Base-by-base conservation (phyloP, 2,329 filamentous ascomycete species). In the Fusarium chuoi region DNA sequence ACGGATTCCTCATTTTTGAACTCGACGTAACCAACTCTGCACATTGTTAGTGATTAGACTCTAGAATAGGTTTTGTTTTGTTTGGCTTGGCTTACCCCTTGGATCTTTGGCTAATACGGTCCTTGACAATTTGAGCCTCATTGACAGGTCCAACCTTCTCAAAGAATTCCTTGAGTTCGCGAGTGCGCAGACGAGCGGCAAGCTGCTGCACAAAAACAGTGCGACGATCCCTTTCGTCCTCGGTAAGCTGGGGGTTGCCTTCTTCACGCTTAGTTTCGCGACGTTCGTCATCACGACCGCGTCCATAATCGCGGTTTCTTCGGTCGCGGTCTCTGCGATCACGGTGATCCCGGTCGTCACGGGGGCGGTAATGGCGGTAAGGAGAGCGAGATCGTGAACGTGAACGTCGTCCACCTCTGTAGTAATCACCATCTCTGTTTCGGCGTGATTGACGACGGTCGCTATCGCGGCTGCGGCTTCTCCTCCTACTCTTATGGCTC, bases 161-260 rank as follows among this genome's bases (percentile, higher is more conserved):
- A 80, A 99, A 99, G 83, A 99, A 99, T 71, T 92, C 90, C 83
- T 97, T 96, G 73, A 99, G 88, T 83, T 98, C 95, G 80, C 94
- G 95, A 63, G 94, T 98, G 78, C 96, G 92, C 75, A 98, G 89
- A 80, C 96, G 94, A 76, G 95, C 95, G 77, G 96, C 96, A 81
- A 99, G 92, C 85, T 99, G 96, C 87, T 99, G 96, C 62, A 99
- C 96, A 82, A 99, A 99, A 68, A 99, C 94, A 66, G 97, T 99
- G 79, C 96, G 93, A 78, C 94, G 93, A 85, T 99, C 96, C 80
- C 96, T 93, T 85, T 99, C 96, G 84, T 98, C 96, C 83, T 98
- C 95, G 78, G 93, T 98, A 69, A 93, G 90, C 80, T 93, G 91
- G 35, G 94, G 92, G 60, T 92, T 91, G 64, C 82, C 82, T 71